Evolutionary conservation across 2,329 filamentous ascomycete species (phyloP).

Genomic region (Tolypocladium sp.): DNA sequence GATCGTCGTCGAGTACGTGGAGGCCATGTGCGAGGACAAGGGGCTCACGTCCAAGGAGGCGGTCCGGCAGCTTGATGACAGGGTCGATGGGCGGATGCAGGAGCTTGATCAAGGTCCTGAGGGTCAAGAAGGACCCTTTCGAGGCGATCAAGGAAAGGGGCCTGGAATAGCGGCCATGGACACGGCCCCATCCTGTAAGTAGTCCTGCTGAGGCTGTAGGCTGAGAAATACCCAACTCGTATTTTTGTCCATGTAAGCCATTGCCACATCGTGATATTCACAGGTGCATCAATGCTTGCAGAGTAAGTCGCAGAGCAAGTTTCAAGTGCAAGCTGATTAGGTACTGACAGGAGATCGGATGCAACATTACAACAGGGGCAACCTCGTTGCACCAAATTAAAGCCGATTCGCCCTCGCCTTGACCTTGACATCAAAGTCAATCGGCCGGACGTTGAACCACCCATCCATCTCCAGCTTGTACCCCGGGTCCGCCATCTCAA

Average conservation of each 20-base stretch:
- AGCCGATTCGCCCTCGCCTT: slow-evolving; percentile 20
- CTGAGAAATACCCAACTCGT: too few species aligned
- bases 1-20: slow-evolving; percentile 10
- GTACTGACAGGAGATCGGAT: background rate
- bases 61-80: slow-evolving; percentile 8
- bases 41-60: slow-evolving; percentile 3
- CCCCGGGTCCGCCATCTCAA: slow-evolving; percentile 28
- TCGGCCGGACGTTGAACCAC: slow-evolving; percentile 43
- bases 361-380: background rate
- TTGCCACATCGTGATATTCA: too few species aligned
- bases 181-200: too few species aligned
- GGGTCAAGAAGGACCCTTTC: slow-evolving; percentile 12
- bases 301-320: background rate
- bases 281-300: too few species aligned
- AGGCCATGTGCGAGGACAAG: slow-evolving; percentile 5
- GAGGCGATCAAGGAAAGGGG: slow-evolving; percentile 7
- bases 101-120: slow-evolving; percentile 11
- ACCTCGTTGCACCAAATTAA: background rate
- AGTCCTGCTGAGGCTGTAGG: too few species aligned
- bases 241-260: too few species aligned
- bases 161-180: background rate
- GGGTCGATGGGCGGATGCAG: slow-evolving; percentile 14
- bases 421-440: slow-evolving; percentile 34
- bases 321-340: background rate
- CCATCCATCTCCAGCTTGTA: slow-evolving; percentile 37